phyloP scores from a whole-genome alignment of 768 basidiomycete genomes.

The Heimioporus sp. region DNA sequence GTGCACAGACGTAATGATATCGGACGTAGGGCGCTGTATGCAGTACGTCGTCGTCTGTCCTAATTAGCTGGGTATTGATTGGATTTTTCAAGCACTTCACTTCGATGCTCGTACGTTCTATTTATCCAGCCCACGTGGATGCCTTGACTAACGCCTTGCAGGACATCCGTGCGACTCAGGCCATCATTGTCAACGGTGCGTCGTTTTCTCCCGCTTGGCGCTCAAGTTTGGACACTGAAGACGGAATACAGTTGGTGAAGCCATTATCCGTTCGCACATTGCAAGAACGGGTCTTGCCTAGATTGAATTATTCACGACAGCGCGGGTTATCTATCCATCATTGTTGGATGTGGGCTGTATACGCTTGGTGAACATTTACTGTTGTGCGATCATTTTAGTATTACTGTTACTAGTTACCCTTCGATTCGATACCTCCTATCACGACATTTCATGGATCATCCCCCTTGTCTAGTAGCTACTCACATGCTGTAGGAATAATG shows the following conservation, averaged over 20 bases:
- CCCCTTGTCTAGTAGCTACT: slow-evolving; percentile 22
- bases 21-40: slow-evolving; percentile 57
- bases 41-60: slow-evolving; percentile 42
- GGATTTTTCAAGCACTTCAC: slow-evolving; percentile 54
- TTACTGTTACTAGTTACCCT: slow-evolving; percentile 26
- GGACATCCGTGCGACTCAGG: slow-evolving; percentile 68
- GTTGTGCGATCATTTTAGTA: slow-evolving; percentile 15
- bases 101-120: slow-evolving; percentile 56
- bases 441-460: slow-evolving; percentile 14
- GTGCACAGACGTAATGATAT: slow-evolving; percentile 67
- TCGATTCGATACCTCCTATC: slow-evolving; percentile 22
- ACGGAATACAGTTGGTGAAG: slow-evolving; percentile 52
- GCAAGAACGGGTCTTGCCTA: slow-evolving; percentile 46
- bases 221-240: slow-evolving; percentile 1
- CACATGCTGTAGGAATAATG: slow-evolving; percentile 18
- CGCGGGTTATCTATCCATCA: slow-evolving; percentile 4
- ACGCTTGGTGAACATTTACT: slow-evolving; percentile 10
- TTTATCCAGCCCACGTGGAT: not conserved
- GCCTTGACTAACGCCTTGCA: slow-evolving; percentile 21
- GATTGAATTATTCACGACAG: slow-evolving; percentile 1
- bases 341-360: slow-evolving; percentile 12
- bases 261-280: slow-evolving; percentile 65
- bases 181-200: slow-evolving; percentile 61
- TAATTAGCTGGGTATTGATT: slow-evolving; percentile 8
- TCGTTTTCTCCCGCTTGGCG: slow-evolving; percentile 4